These are phyloP conservation scores for Angophora floribunda DNA, from an alignment of 345 rosid genomes.

Conservation along the genomic window DNA sequence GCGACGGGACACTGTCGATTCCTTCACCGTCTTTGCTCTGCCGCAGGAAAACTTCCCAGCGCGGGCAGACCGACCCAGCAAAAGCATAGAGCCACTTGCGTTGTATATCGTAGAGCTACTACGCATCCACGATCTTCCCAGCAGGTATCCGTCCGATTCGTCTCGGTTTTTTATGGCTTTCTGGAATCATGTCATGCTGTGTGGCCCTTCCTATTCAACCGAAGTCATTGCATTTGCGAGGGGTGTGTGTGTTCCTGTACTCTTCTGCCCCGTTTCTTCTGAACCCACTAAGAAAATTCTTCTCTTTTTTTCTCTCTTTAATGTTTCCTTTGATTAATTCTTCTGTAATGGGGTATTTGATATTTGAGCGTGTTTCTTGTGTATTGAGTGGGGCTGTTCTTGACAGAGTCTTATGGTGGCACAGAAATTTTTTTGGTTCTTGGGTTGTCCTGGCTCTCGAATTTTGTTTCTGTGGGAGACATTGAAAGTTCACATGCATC, in stretches of 20 bases:
- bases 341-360: background rate
- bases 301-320: background rate
- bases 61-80: background rate
- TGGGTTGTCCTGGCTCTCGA: background rate
- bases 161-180: background rate
- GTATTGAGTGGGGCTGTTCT: background rate
- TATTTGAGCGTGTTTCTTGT: background rate
- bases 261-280: background rate
- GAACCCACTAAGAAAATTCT: background rate
- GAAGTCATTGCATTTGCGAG: background rate
- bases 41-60: background rate
- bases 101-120: background rate
- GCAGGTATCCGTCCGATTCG: background rate
- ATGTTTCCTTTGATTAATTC: background rate
- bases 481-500: slow-evolving; percentile 36
- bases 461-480: background rate
- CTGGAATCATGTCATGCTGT: background rate
- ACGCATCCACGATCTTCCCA: background rate
- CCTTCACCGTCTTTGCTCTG: background rate
- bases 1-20: background rate
- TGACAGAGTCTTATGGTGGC: background rate
- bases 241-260: background rate
- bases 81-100: background rate
- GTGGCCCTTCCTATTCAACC: background rate
- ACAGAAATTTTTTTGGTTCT: background rate